Evolutionary conservation across 805 yeast genomes (phyloP), one percentile per base, ranked within the genome.

Genomic region (Trichomonascus vanleenenianus): DNA sequence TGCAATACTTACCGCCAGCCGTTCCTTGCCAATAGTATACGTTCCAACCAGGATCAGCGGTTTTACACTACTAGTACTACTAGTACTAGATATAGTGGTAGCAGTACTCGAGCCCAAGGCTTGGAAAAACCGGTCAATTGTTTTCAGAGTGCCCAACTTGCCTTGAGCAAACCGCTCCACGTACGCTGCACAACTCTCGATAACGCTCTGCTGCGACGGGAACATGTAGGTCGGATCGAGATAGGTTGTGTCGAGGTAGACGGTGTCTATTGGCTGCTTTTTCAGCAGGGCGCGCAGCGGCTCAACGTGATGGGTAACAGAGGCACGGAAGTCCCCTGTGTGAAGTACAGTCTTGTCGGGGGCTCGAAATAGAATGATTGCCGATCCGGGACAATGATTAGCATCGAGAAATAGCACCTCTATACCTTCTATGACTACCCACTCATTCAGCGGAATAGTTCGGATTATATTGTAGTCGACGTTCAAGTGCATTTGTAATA

Each of bases 301-400:
- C 2, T 56, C 50, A 12, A 83, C 61, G 27, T 22, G 27, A 63
- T 85, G 79, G 3, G 57, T 54, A 31, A 64, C 63, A 51, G 75
- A 74, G 9, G 88, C 87, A 47, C 98, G 68, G 57, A 91, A 93
- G 64, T 93, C 98, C 2, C 98, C 98, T 43, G 97, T 88, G 61
- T 93, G 98, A 30, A 93, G 64, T 3, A 73, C 69, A 36, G 63
- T 64, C 14, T 62, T 58, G n/a, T 45, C 43, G 9, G 40, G 37
- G 36, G 43, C 41, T 55, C 81, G 82, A 55, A 86, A 83, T 10
- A 88, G 63, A 49, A 89, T 84, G 0, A 93, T 75, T 0, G 78
- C 86, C 2, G 97, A 86, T 1, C 98, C 98, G 1, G 98, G 98
- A 63, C 98, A 93, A 64, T 93, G 98, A 55, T 93, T 91, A 0